phyloP scores from a whole-genome alignment of 306 rosid species.

The Cicer arietinum region DNA sequence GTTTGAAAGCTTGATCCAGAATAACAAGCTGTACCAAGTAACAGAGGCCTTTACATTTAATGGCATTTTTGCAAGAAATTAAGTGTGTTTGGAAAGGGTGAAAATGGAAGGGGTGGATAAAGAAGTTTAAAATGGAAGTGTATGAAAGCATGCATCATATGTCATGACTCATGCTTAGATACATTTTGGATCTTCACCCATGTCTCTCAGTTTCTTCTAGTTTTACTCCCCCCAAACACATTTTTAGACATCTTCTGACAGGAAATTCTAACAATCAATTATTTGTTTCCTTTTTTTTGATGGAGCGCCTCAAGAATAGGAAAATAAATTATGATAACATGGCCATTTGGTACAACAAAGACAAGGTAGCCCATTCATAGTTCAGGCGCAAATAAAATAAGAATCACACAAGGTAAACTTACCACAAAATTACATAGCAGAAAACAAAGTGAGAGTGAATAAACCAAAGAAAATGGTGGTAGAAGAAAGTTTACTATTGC shows the following conservation, averaged over 20 bases:
- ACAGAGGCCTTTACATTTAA: slow-evolving; percentile 10
- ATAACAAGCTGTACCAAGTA: slow-evolving; percentile 1
- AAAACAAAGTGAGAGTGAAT: slow-evolving; percentile 2
- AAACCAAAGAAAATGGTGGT: slow-evolving; percentile 1
- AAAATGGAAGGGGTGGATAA: slow-evolving; percentile 4
- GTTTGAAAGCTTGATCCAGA: slow-evolving; percentile 24
- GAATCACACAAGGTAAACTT: not conserved
- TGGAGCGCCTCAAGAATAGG: not conserved
- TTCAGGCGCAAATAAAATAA: not conserved
- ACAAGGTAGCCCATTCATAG: not conserved
- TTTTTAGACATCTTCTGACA: slow-evolving; percentile 4
- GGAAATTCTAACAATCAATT: too few species aligned
- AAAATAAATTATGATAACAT: not conserved
- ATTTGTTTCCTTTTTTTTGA: too few species aligned
- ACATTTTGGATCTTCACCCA: slow-evolving; percentile 11
- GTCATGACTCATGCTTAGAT: slow-evolving; percentile 15
- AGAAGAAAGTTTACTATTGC: not conserved
- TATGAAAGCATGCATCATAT: slow-evolving; percentile 23
- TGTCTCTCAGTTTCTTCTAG: not conserved
- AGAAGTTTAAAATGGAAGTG: not conserved
- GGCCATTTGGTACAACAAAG: not conserved
- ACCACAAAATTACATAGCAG: not conserved
- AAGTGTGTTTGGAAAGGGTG: not conserved
- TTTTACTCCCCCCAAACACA: not conserved
- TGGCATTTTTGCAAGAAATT: not conserved